Percentiles rank a stretch among this genome's conserved stretches.
phyloP scores from a whole-genome alignment of 2,329 filamentous ascomycete species.

The Stemphylium lycopersici region DNA sequence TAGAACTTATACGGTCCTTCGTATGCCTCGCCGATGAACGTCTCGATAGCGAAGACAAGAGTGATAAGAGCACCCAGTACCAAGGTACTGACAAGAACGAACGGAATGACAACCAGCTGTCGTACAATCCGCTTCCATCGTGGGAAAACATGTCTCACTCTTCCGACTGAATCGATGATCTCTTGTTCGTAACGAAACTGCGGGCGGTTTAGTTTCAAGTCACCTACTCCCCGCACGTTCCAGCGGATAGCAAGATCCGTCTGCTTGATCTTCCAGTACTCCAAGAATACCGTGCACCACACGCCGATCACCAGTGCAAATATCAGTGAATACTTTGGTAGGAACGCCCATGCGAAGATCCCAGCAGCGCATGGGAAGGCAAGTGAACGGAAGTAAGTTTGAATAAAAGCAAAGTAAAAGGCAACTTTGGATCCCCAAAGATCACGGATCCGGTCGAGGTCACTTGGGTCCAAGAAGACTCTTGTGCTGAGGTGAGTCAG shows the following conservation, averaged over 20 bases:
- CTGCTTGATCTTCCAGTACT: constrained; percentile 46
- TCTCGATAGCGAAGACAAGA: constrained; percentile 40
- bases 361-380: constrained; percentile 40
- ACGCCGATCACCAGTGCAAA: constrained; percentile 41
- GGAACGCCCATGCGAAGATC: constrained; percentile 38
- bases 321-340: constrained; percentile 38
- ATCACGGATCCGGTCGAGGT: constrained; percentile 77
- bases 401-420: constrained; percentile 46
- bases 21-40: constrained; percentile 43
- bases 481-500: constrained; percentile 76
- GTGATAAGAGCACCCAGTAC: constrained; percentile 37
- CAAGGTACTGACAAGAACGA: constrained; percentile 35
- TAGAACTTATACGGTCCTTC: constrained; percentile 41
- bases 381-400: constrained; percentile 42
- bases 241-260: constrained; percentile 42
- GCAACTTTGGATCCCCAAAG: constrained; percentile 73
- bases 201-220: constrained; percentile 39
- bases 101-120: constrained; percentile 41
- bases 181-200: constrained; percentile 36
- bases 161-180: constrained; percentile 33
- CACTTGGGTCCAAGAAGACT: constrained; percentile 67
- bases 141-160: constrained; percentile 36
- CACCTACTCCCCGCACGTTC: constrained; percentile 39
- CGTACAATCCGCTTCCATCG: constrained; percentile 38
- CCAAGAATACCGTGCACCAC: constrained; percentile 45